Evolutionary conservation across 2,329 filamentous ascomycete genomes (phyloP).

Genomic region (Ophiostoma quercus): DNA sequence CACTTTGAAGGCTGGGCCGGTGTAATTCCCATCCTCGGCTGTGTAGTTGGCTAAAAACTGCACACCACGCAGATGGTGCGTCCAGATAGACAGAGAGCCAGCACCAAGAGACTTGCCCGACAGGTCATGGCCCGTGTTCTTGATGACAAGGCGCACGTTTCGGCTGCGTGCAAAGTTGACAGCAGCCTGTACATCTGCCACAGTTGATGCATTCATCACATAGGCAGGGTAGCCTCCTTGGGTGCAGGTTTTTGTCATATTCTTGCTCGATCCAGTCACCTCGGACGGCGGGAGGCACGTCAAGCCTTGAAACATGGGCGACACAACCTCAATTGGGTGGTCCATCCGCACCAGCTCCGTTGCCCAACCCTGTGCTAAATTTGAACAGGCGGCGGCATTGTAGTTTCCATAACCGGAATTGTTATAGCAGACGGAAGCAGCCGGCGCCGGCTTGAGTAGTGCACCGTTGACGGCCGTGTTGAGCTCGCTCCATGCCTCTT

Average conservation of each 20-base stretch:
- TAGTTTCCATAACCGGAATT: background rate
- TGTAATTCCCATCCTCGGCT: background rate
- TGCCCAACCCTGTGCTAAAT: background rate
- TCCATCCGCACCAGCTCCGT: conserved; percentile 21
- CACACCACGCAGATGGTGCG: background rate
- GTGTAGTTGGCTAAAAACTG: background rate
- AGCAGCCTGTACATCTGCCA: background rate
- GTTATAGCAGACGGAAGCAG: background rate
- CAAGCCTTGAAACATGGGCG: background rate
- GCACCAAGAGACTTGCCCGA: background rate
- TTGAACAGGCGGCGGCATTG: background rate
- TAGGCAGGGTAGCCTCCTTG: background rate
- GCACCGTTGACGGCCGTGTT: background rate
- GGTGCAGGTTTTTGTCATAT: background rate
- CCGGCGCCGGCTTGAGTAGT: background rate
- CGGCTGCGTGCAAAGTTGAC: background rate
- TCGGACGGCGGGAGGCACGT: background rate
- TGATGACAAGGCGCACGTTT: background rate
- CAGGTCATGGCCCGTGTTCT: background rate
- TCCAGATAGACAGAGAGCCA: background rate
- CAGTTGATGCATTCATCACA: background rate
- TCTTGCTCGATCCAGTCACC: background rate
- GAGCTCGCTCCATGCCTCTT: background rate
- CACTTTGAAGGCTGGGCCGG: background rate
- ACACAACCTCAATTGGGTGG: conserved; percentile 35